Conservation (phyloP, 2,329 filamentous ascomycete genomes). For the Colletotrichum kahawae region DNA sequence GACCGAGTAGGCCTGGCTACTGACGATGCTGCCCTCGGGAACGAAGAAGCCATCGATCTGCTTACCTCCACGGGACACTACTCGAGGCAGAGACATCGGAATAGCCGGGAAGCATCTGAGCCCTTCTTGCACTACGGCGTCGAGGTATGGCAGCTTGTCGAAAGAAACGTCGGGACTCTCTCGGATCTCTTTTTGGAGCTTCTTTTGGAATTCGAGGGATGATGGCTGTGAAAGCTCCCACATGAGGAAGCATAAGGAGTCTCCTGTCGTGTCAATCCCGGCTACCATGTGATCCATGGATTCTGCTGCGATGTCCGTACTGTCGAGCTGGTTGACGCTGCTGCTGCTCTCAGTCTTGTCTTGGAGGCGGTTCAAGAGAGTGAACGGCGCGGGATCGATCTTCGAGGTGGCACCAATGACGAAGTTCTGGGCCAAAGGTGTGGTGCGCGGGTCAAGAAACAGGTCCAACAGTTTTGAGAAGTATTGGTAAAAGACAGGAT, state of each 20-base stretch:
- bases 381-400: conserved; percentile 55
- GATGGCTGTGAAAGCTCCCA: conserved; percentile 69
- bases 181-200: conserved; percentile 57
- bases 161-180: conserved; percentile 41
- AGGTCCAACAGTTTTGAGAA: conserved; percentile 50
- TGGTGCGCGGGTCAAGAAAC: conserved; percentile 59
- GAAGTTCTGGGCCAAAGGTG: conserved; percentile 63
- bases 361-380: conserved; percentile 63
- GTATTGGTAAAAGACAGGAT: conserved; percentile 54
- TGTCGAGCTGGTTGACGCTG: conserved; percentile 56
- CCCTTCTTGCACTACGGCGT: conserved; percentile 67
- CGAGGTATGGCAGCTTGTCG: conserved; percentile 62
- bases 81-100: conserved; percentile 67
- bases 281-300: conserved; percentile 75
- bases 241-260: conserved; percentile 73
- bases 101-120: conserved; percentile 67
- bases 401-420: conserved; percentile 57
- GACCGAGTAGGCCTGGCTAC: conserved; percentile 65
- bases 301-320: conserved; percentile 67
- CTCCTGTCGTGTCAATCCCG: conserved; percentile 74
- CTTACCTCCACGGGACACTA: conserved; percentile 58
- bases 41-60: conserved; percentile 59
- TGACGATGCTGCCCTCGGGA: conserved; percentile 60
- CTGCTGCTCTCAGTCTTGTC: conserved; percentile 44
- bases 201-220: conserved; percentile 53